phyloP scores from a whole-genome alignment of 495 filamentous ascomycete species.

The Letharia columbiana region DNA sequence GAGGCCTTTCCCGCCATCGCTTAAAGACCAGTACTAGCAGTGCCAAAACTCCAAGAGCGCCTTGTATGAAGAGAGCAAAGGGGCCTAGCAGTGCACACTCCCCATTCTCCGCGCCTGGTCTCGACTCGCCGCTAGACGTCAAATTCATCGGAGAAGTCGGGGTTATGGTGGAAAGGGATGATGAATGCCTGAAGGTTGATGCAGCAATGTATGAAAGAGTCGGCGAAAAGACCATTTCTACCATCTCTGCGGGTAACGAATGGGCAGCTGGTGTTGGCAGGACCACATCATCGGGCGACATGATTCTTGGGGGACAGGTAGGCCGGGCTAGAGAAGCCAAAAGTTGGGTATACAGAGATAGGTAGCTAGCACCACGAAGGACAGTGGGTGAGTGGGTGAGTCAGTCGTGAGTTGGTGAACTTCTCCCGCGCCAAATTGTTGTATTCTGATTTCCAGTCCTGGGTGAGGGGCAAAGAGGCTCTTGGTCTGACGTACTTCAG shows the following conservation, averaged over 20 bases:
- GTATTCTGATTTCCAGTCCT: background rate
- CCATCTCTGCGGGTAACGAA: constrained; percentile 11
- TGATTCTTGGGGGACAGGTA: background rate
- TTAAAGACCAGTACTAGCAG: constrained; percentile 84
- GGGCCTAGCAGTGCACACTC: constrained; percentile 79
- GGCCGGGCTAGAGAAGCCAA: background rate
- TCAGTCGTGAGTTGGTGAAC: background rate
- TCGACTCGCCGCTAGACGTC: constrained; percentile 24
- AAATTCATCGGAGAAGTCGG: constrained; percentile 18
- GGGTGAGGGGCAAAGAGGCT: background rate
- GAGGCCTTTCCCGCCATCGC: constrained; percentile 82
- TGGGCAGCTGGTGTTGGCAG: constrained; percentile 11
- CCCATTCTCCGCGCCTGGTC: constrained; percentile 35
- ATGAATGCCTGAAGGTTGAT: constrained; percentile 8
- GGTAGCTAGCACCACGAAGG: background rate
- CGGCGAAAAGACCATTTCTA: constrained; percentile 13
- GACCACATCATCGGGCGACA: constrained; percentile 13
- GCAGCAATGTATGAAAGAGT: constrained; percentile 12
- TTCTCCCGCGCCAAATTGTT: background rate
- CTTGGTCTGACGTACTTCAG: background rate
- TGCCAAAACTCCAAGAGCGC: constrained; percentile 75
- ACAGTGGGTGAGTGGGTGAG: background rate
- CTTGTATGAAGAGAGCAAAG: constrained; percentile 83
- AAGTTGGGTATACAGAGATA: background rate
- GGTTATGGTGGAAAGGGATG: constrained; percentile 19